phyloP scores from a whole-genome alignment of 345 rosid genomes.

The Citrus glauca region DNA sequence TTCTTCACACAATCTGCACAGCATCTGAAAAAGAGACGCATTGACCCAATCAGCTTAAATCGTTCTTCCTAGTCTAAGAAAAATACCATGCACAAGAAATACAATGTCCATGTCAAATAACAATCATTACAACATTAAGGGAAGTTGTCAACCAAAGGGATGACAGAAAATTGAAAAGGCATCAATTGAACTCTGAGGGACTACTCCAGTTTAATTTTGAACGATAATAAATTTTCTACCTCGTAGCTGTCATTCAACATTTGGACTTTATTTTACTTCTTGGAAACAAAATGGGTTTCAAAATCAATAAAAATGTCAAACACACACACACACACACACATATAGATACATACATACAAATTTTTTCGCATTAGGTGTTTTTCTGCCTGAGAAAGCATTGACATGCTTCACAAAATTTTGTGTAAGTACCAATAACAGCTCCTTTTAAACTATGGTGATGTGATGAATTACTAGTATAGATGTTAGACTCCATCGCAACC shows the following conservation, averaged over 20 bases:
- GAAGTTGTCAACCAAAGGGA: neutral
- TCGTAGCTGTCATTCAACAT: neutral
- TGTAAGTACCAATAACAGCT: too few species aligned
- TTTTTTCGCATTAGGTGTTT: neutral
- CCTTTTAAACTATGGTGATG: neutral
- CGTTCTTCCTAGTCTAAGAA: neutral
- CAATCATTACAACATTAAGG: neutral
- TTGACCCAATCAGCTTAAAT: neutral
- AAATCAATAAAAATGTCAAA: neutral
- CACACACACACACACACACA: too few species aligned
- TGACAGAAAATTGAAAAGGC: neutral
- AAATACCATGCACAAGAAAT: neutral
- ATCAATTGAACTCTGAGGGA: neutral
- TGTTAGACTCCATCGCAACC: neutral
- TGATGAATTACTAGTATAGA: neutral
- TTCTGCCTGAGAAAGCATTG: neutral
- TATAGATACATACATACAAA: too few species aligned
- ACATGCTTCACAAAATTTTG: neutral
- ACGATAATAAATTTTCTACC: neutral
- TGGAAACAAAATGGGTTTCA: neutral
- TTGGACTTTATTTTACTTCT: neutral
- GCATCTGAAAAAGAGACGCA: constrained; percentile 45
- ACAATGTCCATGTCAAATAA: neutral
- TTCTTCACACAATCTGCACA: constrained; percentile 49
- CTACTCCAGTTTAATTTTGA: neutral